A percentile compares a stretch with the other conserved stretches of the same genome.
These are phyloP conservation scores for Melastoma candidum DNA, from an alignment of 441 rosid genomes.

Conservation along the genomic window DNA sequence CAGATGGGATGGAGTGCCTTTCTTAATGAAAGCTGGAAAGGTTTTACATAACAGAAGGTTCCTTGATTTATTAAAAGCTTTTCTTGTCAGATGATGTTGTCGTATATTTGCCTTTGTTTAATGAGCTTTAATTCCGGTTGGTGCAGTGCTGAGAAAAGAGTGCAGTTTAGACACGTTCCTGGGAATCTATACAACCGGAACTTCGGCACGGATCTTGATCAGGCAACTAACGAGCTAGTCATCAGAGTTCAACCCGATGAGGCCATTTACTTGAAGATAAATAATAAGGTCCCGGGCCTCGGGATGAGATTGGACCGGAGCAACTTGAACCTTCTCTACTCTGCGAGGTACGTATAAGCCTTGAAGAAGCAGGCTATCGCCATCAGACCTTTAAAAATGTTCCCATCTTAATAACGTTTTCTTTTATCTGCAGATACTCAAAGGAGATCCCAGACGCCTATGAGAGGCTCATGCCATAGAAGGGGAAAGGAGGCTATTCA, in stretches of 20 bases:
- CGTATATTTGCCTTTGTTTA: not conserved
- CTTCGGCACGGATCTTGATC: slow-evolving; percentile 69
- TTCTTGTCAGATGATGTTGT: not conserved
- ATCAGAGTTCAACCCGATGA: slow-evolving; percentile 91
- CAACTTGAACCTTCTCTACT: slow-evolving; percentile 75
- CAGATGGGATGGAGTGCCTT: slow-evolving; percentile 97
- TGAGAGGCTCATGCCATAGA: slow-evolving; percentile 85
- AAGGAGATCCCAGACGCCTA: slow-evolving; percentile 97
- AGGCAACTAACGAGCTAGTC: slow-evolving; percentile 82
- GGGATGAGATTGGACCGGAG: slow-evolving; percentile 91
- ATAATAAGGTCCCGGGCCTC: slow-evolving; percentile 90
- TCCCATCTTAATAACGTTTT: no score
- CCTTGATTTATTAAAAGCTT: slow-evolving; percentile 3
- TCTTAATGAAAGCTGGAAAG: slow-evolving; percentile 93
- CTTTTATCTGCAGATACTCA: slow-evolving; percentile 37
- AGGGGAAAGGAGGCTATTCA: slow-evolving; percentile 87
- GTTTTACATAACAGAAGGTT: slow-evolving; percentile 76
- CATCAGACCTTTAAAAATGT: not conserved
- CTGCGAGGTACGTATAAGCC: slow-evolving; percentile 45
- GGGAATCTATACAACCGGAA: slow-evolving; percentile 75
- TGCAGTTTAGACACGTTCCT: slow-evolving; percentile 87
- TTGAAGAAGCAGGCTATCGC: not conserved
- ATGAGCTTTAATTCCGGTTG: slow-evolving; percentile 5
- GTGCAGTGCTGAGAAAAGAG: slow-evolving; percentile 76
- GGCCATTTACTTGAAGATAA: slow-evolving; percentile 89